Evolutionary conservation across 2,329 filamentous ascomycete genomes (phyloP), one percentile per base, ranked within the genome.

Genomic region (Ophiosphaerella herpotricha): DNA sequence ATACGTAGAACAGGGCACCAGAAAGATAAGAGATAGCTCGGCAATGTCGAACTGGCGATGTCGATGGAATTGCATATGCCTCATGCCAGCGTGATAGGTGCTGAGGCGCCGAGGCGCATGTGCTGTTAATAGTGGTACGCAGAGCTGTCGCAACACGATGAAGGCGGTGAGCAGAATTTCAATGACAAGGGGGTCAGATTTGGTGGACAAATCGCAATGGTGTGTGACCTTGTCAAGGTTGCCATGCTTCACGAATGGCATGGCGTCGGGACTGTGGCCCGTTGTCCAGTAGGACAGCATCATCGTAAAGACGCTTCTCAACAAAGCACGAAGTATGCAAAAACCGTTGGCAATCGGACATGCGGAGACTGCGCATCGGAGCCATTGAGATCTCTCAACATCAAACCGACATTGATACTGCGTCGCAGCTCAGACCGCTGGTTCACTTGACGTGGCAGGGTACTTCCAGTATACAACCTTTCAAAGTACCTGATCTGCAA

Each of bases 401-500:
- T 32, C 42, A 45, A 35, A 32, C 42, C 33, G 24, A 38, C 13
- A 24, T 38, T 29, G 33, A 38, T 23, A 14, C 18, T 11, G 33
- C 16, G 45, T 42, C 54, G 35, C 46, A 52, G 54, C 54, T 54
- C 50, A 42, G 53, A 44, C 21, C 46, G 54, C 46, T 46, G 48
- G 52, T 61, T 54, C 54, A 47, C 50, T 32, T 39, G 40, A 38
- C 46, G 48, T 38, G 48, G 48, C 55, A 53, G 48, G 48, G 48
- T 46, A 40, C 34, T 34, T 37, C 24, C 31, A 42, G 31, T 39
- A 54, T 46, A 46, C 46, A 49, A 44, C 52, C 38, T 46, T 51
- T 42, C 40, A 57, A 39, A 52, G 43, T 41, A 47, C 42, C 33
- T 48, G 58, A 61, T 61, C 52, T 55, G 49, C 58, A 37, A 38